Evolutionary conservation across 2,329 filamentous ascomycete genomes (phyloP).

Genomic region (Trichoderma guizhouense): DNA sequence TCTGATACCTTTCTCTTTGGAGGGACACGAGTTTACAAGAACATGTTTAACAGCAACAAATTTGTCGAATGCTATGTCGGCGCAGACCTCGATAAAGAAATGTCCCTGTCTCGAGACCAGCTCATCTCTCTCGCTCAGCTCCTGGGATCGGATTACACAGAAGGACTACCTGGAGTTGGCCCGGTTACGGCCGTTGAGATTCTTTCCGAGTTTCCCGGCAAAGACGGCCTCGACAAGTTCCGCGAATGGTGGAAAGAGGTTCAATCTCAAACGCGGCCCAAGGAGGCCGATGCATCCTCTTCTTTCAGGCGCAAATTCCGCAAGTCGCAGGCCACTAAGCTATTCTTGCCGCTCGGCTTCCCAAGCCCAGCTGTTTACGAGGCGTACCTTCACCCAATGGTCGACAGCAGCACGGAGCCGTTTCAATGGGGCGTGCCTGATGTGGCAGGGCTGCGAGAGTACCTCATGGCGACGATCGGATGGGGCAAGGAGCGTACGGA

Average conservation of each 20-base stretch:
- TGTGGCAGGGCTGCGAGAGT: constrained; percentile 76
- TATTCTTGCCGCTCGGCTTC: constrained; percentile 80
- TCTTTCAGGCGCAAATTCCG: constrained; percentile 84
- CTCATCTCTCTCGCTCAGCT: constrained; percentile 89
- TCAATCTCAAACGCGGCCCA: constrained; percentile 63
- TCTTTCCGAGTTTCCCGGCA: constrained; percentile 76
- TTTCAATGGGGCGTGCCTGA: constrained; percentile 98
- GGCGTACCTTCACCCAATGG: constrained; percentile 83
- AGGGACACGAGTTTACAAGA: constrained; percentile 95
- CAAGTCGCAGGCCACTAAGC: constrained; percentile 71
- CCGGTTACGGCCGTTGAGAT: constrained; percentile 95
- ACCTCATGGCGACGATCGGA: constrained; percentile 87
- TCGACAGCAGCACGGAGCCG: constrained; percentile 70
- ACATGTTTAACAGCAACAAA: constrained; percentile 99
- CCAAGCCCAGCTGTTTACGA: constrained; percentile 74
- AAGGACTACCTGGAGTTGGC: constrained; percentile 84
- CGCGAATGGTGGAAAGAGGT: constrained; percentile 82
- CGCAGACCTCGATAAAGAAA: constrained; percentile 80
- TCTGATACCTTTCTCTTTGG: constrained; percentile 96
- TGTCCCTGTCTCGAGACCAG: constrained; percentile 79
- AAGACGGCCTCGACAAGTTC: constrained; percentile 66
- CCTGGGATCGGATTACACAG: constrained; percentile 90
- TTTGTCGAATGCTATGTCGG: constrained; percentile 94
- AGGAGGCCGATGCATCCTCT: constrained; percentile 56
- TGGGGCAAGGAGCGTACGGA: constrained; percentile 92